These are phyloP conservation scores for Pestalotiopsis sp. DNA, from an alignment of 2,329 filamentous ascomycete genomes.

Conservation along the genomic window DNA sequence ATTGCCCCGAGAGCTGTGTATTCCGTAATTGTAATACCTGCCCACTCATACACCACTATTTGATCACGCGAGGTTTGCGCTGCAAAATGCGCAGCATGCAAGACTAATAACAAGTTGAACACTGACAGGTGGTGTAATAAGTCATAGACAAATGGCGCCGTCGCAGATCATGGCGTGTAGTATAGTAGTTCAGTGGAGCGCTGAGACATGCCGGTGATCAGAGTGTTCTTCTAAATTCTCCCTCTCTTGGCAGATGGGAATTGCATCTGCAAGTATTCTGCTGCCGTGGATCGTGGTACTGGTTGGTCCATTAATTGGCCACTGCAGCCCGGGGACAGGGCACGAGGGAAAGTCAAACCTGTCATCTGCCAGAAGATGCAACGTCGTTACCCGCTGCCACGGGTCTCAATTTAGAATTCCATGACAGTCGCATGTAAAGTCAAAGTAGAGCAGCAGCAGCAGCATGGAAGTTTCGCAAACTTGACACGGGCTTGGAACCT, in stretches of 20 bases:
- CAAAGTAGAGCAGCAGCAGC: not conserved
- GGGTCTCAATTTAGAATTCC: not conserved
- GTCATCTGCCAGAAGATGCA: not conserved
- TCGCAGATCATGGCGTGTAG: not conserved
- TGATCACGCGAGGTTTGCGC: not conserved
- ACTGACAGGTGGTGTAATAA: not conserved
- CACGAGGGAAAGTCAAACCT: not conserved
- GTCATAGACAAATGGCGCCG: not conserved
- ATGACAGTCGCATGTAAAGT: not conserved
- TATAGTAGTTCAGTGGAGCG: not conserved
- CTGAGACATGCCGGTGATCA: constrained; percentile 5
- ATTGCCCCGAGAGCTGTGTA: too few species aligned
- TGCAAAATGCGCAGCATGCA: not conserved
- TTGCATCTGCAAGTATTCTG: not conserved
- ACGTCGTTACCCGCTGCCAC: not conserved
- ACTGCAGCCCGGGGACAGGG: too few species aligned
- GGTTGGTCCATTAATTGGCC: too few species aligned
- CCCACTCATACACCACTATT: not conserved
- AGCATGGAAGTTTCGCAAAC: not conserved
- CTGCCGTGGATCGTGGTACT: not conserved
- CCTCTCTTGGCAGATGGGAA: not conserved
- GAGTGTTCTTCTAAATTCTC: not conserved
- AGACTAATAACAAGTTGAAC: not conserved
- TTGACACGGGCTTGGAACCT: not conserved
- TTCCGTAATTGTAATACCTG: too few species aligned